Percentiles rank a stretch among this genome's conserved stretches.
phyloP scores from a whole-genome alignment of 306 rosid species.

The Glycine tomentella region DNA sequence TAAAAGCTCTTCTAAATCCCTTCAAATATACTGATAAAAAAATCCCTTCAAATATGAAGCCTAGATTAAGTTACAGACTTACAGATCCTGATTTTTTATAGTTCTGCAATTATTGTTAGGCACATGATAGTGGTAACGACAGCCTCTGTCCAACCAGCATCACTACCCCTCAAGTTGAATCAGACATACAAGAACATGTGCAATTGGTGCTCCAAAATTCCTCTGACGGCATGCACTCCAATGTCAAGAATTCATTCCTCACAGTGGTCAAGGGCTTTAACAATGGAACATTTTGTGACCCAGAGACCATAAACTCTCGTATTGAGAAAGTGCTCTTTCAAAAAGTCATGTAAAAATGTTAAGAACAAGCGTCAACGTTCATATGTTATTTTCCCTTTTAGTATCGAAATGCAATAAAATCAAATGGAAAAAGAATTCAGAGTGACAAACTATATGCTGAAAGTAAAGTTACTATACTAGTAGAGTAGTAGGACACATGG shows the following conservation, averaged over 20 bases:
- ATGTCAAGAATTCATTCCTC: conserved; percentile 68
- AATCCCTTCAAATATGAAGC: background rate
- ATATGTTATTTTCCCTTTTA: background rate
- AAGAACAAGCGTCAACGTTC: background rate
- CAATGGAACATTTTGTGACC: conserved; percentile 65
- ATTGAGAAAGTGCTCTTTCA: conserved; percentile 72
- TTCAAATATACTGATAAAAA: too few relatives aligned
- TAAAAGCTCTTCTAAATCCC: too few relatives aligned
- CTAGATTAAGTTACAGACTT: background rate
- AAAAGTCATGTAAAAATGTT: conserved; percentile 50
- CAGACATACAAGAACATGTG: conserved; percentile 73
- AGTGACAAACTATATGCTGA: too few relatives aligned
- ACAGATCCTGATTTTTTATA: background rate
- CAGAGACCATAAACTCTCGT: conserved; percentile 60
- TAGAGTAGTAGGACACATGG: too few relatives aligned
- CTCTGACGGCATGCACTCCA: conserved; percentile 52
- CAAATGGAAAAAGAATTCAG: too few relatives aligned
- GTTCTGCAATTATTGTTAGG: conserved; percentile 50
- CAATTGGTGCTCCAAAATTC: conserved; percentile 64
- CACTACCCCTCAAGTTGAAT: conserved; percentile 58
- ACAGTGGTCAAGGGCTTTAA: conserved; percentile 73
- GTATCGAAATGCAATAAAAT: too few relatives aligned
- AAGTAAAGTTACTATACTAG: too few relatives aligned
- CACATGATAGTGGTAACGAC: conserved; percentile 34
- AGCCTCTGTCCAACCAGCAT: conserved; percentile 21